Base-by-base conservation (phyloP, 306 rosid genomes). In the Prunus salicina region DNA sequence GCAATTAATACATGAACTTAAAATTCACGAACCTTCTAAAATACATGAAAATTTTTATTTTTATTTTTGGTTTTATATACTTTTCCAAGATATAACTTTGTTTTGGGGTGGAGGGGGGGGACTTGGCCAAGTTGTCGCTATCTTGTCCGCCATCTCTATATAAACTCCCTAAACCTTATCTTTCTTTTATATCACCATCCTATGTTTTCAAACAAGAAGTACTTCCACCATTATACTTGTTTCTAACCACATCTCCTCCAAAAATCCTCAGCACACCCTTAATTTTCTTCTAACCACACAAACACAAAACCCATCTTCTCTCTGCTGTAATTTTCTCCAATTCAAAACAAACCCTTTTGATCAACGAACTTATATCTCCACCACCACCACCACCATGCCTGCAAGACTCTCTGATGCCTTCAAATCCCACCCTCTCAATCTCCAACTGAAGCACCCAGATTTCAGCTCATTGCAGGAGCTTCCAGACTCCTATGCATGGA, bases 401-500 rank as follows among this genome's bases (percentile, higher is more conserved):
- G 82, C 91, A 38, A 84, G 83, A 80, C 84, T 92, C 62, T 75
- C 91, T 14, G 97, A 95, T 5, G 92, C 82, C 53, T 88, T 86
- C 47, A 72, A 81, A 85, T 78, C 84, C 71, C 89, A 92, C 80
- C 94, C 97, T 0, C 84, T 90, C 13, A 71, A 86, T 41, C 78
- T 87, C 34, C 79, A 81, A 64, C 93, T 81, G n/a, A 87, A 88
- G 73, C 83, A 83, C 80, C 87, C 73, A 2, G 99, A 95, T 82
- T 87, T 95, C 69, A 84, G 71, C 75, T 84, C 97, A 12, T 74
- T 95, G 0, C 76, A 80, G 7, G 96, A 92, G 69, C 80, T 95
- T 1, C 99, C 97, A 0, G 97, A 95, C 6, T 89, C 97, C 3
- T 87, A 95, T 78, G 81, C 88, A 38, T 95, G 99, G 99, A 76